These are phyloP conservation scores for Gossypium davidsonii DNA, from an alignment of 441 rosid species.

Conservation along the genomic window DNA sequence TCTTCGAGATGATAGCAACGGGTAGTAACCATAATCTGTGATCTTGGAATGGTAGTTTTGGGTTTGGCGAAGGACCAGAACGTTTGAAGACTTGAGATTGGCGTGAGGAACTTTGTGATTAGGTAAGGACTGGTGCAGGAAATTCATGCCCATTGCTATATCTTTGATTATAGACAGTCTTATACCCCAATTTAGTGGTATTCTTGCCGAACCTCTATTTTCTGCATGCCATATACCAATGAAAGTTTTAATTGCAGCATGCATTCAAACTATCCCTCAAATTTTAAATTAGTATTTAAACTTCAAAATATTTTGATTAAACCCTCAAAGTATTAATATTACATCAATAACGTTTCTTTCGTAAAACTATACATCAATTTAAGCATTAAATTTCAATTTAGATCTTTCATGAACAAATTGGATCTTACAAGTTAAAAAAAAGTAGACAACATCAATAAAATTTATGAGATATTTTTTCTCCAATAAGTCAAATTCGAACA, in stretches of 20 bases:
- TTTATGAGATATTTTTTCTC: too few relatives aligned
- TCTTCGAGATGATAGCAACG: conserved; percentile 31
- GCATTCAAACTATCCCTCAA: neutral
- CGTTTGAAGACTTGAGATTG: conserved; percentile 49
- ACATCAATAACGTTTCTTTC: neutral
- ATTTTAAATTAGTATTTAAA: neutral
- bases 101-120: conserved; percentile 49
- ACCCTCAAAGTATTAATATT: neutral
- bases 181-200: conserved; percentile 35
- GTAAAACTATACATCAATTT: neutral
- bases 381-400: too few relatives aligned
- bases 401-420: too few relatives aligned
- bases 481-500: too few relatives aligned
- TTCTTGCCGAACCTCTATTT: conserved; percentile 40
- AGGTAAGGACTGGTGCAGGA: conserved; percentile 41
- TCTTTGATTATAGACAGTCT: conserved; percentile 43
- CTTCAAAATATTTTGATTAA: neutral
- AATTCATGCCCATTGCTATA: conserved; percentile 34
- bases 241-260: neutral
- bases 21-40: conserved; percentile 44
- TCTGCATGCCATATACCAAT: conserved; percentile 20
- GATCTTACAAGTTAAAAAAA: too few relatives aligned
- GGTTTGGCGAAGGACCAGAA: conserved; percentile 22
- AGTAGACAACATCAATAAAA: too few relatives aligned
- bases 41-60: conserved; percentile 32